Evolutionary conservation across 768 basidiomycete species (phyloP), one percentile per base, ranked within the genome.

Genomic region (Leccinum longicurvipes): DNA sequence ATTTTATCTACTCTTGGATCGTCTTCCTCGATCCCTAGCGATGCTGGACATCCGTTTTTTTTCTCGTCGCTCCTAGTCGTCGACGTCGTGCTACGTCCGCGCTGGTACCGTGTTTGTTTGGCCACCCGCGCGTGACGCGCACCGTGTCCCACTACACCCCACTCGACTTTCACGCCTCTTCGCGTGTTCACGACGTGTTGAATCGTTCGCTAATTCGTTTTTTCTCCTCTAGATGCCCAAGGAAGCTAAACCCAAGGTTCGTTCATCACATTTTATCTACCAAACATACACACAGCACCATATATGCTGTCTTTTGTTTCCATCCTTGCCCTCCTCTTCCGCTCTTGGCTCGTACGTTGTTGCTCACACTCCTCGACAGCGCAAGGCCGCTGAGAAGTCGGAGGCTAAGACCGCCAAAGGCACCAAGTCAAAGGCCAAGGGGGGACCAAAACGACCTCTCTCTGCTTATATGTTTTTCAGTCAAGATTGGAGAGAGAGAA

Each of bases 391-490:
- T 51, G 84, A 84, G 65, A 89, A 89, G 75, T 78, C 80, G 23
- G 86, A 87, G 64, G 68, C 63, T 8, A 71, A 71, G 58, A 57
- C 59, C 23, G 61, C 79, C 61, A 85, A 84, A 68, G 72, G 73
- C 57, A 84, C 88, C 76, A 93, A 91, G 75, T 86, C 93, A 71
- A 88, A 89, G 73, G 84, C 87, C 45, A 71, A 71, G 61, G 70
- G 71, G 15, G 70, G 69, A 0, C 93, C 93, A 58, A 97, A 98
- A 78, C 85, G 94, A 52, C 89, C 92, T 0, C 81, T 97, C 46
- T 97, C 94, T 28, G 93, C 96, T 39, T 98, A 97, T 79, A 97
- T 98, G 96, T 94, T 94, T 88, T 98, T 98, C 82, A 87, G 85
- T 65, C 91, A 94, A 73, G 95, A 93, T 73, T 89, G 92, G 91